Percentiles rank a stretch among this genome's conserved stretches.
Conservation (phyloP, 345 rosid genomes). For the Euphorbia pulcherrima region DNA sequence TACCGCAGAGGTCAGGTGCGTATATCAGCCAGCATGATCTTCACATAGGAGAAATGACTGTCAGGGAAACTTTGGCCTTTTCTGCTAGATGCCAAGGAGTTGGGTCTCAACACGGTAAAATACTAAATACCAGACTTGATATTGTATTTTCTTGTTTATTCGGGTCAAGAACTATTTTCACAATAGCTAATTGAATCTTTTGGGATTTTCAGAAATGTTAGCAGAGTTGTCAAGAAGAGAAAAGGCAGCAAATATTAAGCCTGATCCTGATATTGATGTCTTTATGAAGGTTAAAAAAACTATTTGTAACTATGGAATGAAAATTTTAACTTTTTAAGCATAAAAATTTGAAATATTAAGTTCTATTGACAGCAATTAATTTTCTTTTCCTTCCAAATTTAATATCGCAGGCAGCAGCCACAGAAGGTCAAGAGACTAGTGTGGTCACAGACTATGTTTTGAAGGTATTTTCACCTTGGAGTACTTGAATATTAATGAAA, state of each 20-base stretch:
- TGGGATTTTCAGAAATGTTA: slow-evolving; percentile 46
- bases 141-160: no score
- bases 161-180: background rate
- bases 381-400: background rate
- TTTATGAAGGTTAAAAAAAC: slow-evolving; percentile 59
- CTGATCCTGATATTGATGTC: slow-evolving; percentile 75
- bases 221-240: slow-evolving; percentile 75
- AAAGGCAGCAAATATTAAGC: slow-evolving; percentile 67
- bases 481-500: background rate
- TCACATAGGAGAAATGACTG: slow-evolving; percentile 60
- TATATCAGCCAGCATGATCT: slow-evolving; percentile 68
- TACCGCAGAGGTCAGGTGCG: slow-evolving; percentile 60
- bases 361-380: background rate
- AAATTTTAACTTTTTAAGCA: background rate
- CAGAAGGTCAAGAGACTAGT: slow-evolving; percentile 49
- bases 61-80: slow-evolving; percentile 71
- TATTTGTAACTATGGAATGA: background rate
- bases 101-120: slow-evolving; percentile 62
- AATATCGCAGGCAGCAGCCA: slow-evolving; percentile 44
- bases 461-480: slow-evolving; percentile 43
- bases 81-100: slow-evolving; percentile 68
- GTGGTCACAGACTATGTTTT: slow-evolving; percentile 72
- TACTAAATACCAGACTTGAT: background rate
- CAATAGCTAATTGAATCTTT: background rate
- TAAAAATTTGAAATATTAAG: background rate